Base-by-base conservation (phyloP, 495 filamentous ascomycete genomes). In the Xylaria sp. region DNA sequence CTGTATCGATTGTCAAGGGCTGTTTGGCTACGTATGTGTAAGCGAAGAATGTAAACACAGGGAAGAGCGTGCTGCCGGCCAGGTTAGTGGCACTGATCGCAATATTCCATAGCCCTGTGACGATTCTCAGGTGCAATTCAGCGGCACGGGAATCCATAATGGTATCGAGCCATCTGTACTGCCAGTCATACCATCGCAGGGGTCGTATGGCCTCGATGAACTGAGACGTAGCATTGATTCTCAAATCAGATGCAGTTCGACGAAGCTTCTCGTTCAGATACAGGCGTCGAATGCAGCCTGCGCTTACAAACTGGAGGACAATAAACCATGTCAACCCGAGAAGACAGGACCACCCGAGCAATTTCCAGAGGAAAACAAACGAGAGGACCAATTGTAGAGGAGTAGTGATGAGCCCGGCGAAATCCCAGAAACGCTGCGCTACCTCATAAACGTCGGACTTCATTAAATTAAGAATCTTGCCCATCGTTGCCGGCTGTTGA, bases 171-270 rank as follows among this genome's bases (percentile, higher is more conserved):
- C 93, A 97, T 59, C 89, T 85, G 63, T 88, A 85, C 79, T 97
- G 92, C 93, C 93, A 97, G 41, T 90, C 92, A 75, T 97, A 95
- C 90, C 92, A 97, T 15, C 93, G 88, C 26, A 97, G 83, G 74
- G 94, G 93, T n/a, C 93, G 88, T 46, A 95, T 93, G 3, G 91
- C 88, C 76, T 94, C 92, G 55, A 95, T 90, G 68, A 94, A 93
- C 77, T 97, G 92, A 24, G 90, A 90, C 14, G 90, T 90, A 9
- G 89, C 88, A 75, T 95, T 91, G 12, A 94, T 85, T 71, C 92
- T 90, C 19, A 76, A 77, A 79, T 97, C 93, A 1, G 93, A 93
- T 3, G 90, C 89, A 0, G 81, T 76, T 76, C 93, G 85, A 15
- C 91, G 91, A 3, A 82, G 83, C 64, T 83, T 83, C 76, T 95